These are phyloP conservation scores for Solanum hybrid DNA, from an alignment of 305 asterid genomes.

Conservation along the genomic window DNA sequence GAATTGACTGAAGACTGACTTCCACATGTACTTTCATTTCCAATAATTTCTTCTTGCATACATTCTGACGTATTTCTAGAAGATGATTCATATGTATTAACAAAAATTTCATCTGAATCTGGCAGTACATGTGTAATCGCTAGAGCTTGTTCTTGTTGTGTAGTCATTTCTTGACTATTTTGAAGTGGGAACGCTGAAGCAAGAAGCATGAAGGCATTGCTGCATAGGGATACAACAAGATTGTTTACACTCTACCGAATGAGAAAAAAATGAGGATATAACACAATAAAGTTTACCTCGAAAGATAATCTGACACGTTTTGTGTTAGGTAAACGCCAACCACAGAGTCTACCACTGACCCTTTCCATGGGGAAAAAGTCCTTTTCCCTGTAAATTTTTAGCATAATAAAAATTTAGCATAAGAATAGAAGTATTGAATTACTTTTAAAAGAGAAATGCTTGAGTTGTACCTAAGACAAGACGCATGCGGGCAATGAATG, in stretches of 20 bases:
- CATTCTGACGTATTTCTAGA: background rate
- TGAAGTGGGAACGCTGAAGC: constrained; percentile 34
- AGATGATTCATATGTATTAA: background rate
- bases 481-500: constrained; percentile 29
- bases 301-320: constrained; percentile 47
- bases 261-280: background rate
- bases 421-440: constrained; percentile 2
- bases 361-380: constrained; percentile 51
- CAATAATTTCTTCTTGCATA: constrained; percentile 1
- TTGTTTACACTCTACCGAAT: background rate
- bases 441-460: background rate
- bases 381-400: constrained; percentile 31
- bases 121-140: background rate
- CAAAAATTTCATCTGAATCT: background rate
- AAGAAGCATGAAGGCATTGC: constrained; percentile 46
- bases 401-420: background rate
- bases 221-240: constrained; percentile 15
- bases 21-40: background rate
- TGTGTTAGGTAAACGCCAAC: constrained; percentile 66
- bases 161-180: background rate
- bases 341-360: constrained; percentile 60
- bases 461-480: constrained; percentile 34
- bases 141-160: background rate
- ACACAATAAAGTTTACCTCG: constrained; percentile 39
- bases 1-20: background rate